Evolutionary conservation across 2,329 filamentous ascomycete species (phyloP).

Genomic region (Albophoma yamanashiensis): DNA sequence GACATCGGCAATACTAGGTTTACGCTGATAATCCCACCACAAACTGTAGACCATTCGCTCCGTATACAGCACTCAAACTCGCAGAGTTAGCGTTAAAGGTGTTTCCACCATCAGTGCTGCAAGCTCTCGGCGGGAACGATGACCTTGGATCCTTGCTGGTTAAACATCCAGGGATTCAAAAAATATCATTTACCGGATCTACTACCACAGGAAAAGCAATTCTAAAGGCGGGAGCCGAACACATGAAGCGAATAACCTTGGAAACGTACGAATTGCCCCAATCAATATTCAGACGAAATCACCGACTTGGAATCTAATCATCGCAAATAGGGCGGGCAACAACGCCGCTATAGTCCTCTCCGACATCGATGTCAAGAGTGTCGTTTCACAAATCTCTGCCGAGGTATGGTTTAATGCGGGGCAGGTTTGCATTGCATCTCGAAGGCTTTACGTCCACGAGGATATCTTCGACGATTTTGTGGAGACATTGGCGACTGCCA

Average conservation of each 20-base stretch:
- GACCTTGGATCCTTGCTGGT: conserved; percentile 46
- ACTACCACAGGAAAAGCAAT: conserved; percentile 48
- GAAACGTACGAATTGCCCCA: conserved; percentile 27
- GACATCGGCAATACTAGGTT: neutral
- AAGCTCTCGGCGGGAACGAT: conserved; percentile 49
- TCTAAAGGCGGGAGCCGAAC: conserved; percentile 38
- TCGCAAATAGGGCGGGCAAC: neutral
- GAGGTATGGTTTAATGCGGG: conserved; percentile 45
- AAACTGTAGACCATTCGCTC: conserved; percentile 31
- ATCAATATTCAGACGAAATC: neutral
- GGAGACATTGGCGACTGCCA: conserved; percentile 15
- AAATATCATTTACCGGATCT: conserved; percentile 54
- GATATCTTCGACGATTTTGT: conserved; percentile 44
- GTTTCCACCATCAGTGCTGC: conserved; percentile 50
- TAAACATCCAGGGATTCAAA: conserved; percentile 43
- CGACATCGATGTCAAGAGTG: neutral
- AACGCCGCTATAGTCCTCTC: neutral
- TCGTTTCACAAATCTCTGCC: conserved; percentile 25
- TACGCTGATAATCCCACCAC: neutral
- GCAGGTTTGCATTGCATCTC: conserved; percentile 26
- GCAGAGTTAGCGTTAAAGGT: conserved; percentile 42
- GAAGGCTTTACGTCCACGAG: conserved; percentile 49
- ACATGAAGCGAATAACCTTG: conserved; percentile 47
- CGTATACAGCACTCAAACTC: conserved; percentile 44
- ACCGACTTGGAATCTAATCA: neutral